Conservation (phyloP, 2,329 filamentous ascomycete species). For the Reticulascus tulasneorum region DNA sequence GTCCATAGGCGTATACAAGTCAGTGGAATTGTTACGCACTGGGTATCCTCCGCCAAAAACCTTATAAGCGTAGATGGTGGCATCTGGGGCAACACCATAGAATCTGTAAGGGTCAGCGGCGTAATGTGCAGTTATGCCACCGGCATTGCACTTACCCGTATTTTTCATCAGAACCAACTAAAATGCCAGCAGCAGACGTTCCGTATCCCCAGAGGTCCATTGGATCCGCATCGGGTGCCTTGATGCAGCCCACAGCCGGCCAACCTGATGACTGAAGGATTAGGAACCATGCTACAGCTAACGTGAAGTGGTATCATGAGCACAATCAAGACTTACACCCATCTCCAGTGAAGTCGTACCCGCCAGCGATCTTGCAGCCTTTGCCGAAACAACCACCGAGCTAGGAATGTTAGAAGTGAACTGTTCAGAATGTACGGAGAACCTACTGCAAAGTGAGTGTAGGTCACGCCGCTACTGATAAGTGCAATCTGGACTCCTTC, state of each 20-base stretch:
- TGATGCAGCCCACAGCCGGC: conserved; percentile 13
- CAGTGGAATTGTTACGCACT: no score
- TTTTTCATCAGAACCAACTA: no score
- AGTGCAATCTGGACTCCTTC: conserved; percentile 8
- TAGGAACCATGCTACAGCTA: no score
- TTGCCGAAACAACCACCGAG: conserved; percentile 9
- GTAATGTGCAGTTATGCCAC: background rate
- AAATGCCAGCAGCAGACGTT: conserved; percentile 29
- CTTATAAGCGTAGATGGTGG: conserved; percentile 11
- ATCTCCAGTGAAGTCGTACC: conserved; percentile 9
- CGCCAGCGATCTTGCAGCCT: conserved; percentile 9
- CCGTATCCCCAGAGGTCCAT: conserved; percentile 31
- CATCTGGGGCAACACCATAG: conserved; percentile 8
- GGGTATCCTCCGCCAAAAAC: conserved; percentile 7
- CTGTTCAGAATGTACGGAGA: background rate
- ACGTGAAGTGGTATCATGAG: background rate
- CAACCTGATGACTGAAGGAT: no score
- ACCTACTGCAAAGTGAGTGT: conserved; percentile 9
- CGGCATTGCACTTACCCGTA: no score
- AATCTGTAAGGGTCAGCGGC: background rate
- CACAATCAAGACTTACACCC: conserved; percentile 6
- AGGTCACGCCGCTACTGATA: conserved; percentile 7
- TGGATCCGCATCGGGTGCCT: conserved; percentile 29
- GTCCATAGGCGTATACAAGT: no score
- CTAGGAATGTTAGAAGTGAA: conserved; percentile 2